Evolutionary conservation across 345 rosid genomes (phyloP).

Genomic region (Gossypium australe): DNA sequence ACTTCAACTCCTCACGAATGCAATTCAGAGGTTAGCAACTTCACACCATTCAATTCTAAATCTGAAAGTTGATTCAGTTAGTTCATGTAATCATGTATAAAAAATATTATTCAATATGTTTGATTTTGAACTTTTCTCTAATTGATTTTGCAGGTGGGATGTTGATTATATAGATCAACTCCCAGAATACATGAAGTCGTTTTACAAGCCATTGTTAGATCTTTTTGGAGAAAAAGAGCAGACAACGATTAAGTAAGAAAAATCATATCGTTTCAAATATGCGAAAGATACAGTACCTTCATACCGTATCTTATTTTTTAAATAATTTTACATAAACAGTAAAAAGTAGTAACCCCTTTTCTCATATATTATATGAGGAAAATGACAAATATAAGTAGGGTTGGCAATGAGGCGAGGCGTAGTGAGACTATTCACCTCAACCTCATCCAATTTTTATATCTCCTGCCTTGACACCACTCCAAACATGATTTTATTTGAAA

Average conservation of each 20-base stretch:
- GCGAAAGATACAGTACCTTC: not conserved
- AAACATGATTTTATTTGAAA: no score
- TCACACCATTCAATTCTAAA: not conserved
- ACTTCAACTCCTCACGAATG: slow-evolving; percentile 16
- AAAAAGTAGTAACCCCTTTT: no score
- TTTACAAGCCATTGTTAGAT: not conserved
- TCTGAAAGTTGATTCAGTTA: no score
- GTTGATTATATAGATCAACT: not conserved
- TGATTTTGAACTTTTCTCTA: no score
- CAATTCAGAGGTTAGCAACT: slow-evolving; percentile 21
- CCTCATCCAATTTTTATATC: no score
- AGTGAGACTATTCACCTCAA: no score
- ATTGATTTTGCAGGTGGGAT: slow-evolving; percentile 5
- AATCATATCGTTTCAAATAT: not conserved
- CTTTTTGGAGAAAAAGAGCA: not conserved
- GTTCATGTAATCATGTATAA: not conserved
- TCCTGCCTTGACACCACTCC: no score
- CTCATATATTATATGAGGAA: no score
- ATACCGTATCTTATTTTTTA: not conserved
- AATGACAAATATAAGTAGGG: no score
- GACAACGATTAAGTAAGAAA: not conserved
- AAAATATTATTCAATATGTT: not conserved
- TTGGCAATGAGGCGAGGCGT: no score
- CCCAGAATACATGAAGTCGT: not conserved
- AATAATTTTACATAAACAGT: not conserved